Percentiles rank a stretch among this genome's conserved stretches.
phyloP scores from a whole-genome alignment of 306 rosid genomes.

The Medicago truncatula region DNA sequence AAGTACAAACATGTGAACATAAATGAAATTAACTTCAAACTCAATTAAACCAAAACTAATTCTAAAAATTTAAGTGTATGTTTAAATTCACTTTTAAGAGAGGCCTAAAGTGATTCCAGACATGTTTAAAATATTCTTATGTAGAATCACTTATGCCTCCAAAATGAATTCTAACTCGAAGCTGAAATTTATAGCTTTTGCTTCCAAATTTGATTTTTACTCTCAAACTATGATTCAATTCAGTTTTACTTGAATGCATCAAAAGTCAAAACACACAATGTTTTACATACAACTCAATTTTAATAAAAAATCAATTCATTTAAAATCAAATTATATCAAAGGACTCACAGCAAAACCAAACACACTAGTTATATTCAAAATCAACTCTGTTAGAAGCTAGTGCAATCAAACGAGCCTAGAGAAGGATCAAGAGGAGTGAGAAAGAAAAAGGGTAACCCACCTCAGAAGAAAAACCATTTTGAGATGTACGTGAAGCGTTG shows the following conservation, averaged over 20 bases:
- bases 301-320: background rate
- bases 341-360: background rate
- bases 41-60: background rate
- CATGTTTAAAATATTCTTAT: background rate
- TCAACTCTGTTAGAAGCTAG: background rate
- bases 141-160: background rate
- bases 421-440: background rate
- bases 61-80: background rate
- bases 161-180: background rate
- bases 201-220: background rate
- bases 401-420: background rate
- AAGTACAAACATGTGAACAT: background rate
- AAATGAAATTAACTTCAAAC: background rate
- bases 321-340: background rate
- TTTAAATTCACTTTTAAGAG: background rate
- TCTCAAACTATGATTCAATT: background rate
- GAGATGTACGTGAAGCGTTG: slow-evolving; percentile 37
- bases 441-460: background rate
- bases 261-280: background rate
- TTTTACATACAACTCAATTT: background rate
- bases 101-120: background rate
- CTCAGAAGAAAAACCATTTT: slow-evolving; percentile 49
- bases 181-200: background rate
- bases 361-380: background rate
- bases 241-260: background rate